phyloP scores from a whole-genome alignment of 805 yeast genomes.

The Phaffomyces thermotolerans region DNA sequence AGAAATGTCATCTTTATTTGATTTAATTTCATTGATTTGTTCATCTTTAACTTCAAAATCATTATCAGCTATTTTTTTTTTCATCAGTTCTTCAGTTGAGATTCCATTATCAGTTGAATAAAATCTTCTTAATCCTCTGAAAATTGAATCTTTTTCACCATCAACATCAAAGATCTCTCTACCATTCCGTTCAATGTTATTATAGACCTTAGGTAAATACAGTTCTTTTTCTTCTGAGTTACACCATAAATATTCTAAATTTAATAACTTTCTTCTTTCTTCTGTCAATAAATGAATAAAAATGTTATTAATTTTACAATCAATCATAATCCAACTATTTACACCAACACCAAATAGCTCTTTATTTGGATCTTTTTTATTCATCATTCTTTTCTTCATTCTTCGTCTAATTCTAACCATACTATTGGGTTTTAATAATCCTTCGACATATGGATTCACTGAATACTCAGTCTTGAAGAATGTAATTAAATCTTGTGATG shows the following conservation, averaged over 20 bases:
- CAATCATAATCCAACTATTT: slow-evolving; percentile 81
- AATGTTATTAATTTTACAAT: slow-evolving; percentile 55
- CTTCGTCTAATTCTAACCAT: slow-evolving; percentile 45
- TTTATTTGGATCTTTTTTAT: slow-evolving; percentile 43
- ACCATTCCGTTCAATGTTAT: slow-evolving; percentile 2
- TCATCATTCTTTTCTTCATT: slow-evolving; percentile 44
- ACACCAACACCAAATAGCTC: slow-evolving; percentile 47
- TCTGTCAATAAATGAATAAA: slow-evolving; percentile 67
- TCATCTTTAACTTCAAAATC: slow-evolving; percentile 8
- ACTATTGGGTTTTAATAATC: slow-evolving; percentile 54
- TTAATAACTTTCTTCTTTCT: slow-evolving; percentile 58
- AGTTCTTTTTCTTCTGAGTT: slow-evolving; percentile 26
- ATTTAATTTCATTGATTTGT: not conserved
- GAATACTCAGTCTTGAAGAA: slow-evolving; percentile 47
- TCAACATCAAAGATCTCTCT: slow-evolving; percentile 4
- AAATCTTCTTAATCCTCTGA: slow-evolving; percentile 37
- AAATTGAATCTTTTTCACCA: slow-evolving; percentile 31
- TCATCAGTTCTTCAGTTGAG: slow-evolving; percentile 7
- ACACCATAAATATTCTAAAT: slow-evolving; percentile 64
- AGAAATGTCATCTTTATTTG: slow-evolving; percentile 4
- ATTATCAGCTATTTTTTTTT: slow-evolving; percentile 10
- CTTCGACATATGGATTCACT: slow-evolving; percentile 55
- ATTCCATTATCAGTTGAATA: slow-evolving; percentile 24
- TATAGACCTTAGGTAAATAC: slow-evolving; percentile 7
- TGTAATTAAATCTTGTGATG: slow-evolving; percentile 51